Evolutionary conservation across 2,329 filamentous ascomycete species (phyloP), one percentile per base, ranked within the genome.

Genomic region (Amphichorda felina): DNA sequence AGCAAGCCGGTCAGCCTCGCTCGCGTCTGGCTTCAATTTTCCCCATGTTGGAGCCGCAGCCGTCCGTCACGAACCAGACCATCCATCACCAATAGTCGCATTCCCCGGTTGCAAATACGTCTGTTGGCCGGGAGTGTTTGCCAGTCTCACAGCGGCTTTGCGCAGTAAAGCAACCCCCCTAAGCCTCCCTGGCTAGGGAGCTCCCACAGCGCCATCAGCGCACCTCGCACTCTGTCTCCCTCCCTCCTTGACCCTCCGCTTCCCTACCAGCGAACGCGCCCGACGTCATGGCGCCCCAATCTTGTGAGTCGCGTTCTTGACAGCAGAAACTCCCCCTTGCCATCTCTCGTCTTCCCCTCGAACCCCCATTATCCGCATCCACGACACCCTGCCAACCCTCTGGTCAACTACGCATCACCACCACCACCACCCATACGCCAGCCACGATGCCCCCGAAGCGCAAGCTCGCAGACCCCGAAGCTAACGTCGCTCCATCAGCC

Each of bases 381-480:
- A 19, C 30, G 28, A n/a, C 25, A 21, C 30, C 30, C 21, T 14
- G n/a, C 17, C 14, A 38, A 34, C 34, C 29, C 31, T 13, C 30
- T 22, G 15, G 15, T 5, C 30, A 6, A 14, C 30, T 31, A 4
- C 19, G 16, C 19, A 15, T 31, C 29, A 19, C n/a, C 27, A 15
- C 17, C 14, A 17, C 33, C 26, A 22, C 38, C 35, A 30, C 14
- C 19, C n/a, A 26, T 36, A 15, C 34, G 18, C 8, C 21, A 26
- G 14, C 34, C 25, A 41, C 33, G 39, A 58, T 56, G 55, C 47
- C 55, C 37, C 41, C 54, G 47, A 59, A 65, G 46, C 49, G 50
- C 40, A 57, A 53, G 42, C 45, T 48, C 36, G 45, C 52, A 37
- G 52, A 56, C 47, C 50, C 56, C 60, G 54, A 64, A 50, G 42